Evolutionary conservation across 768 basidiomycete species (phyloP).

Genomic region (Leucogyrophana mollusca): DNA sequence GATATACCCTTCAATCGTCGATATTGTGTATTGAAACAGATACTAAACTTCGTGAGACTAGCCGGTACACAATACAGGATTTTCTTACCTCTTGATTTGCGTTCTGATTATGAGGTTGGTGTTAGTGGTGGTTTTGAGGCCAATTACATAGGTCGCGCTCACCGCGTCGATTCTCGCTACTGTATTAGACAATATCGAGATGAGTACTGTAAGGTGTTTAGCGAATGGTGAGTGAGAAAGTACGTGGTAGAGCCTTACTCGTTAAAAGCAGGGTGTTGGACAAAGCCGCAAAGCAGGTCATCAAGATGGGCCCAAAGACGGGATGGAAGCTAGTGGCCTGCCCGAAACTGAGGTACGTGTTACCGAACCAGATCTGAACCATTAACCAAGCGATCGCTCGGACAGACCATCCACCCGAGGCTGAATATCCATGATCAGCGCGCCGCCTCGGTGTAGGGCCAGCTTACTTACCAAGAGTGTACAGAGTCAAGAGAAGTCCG

Average conservation of each 20-base stretch:
- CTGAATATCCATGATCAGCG: conserved; percentile 23
- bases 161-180: conserved; percentile 74
- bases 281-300: conserved; percentile 77
- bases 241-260: conserved; percentile 44
- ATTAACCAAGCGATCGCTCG: conserved; percentile 77
- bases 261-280: conserved; percentile 79
- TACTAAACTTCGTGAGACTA: conserved; percentile 46
- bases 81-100: conserved; percentile 54
- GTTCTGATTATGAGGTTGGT: conserved; percentile 36
- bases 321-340: conserved; percentile 63
- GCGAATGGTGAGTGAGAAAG: conserved; percentile 3
- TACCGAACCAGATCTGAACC: conserved; percentile 87
- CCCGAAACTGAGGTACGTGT: conserved; percentile 59
- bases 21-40: conserved; percentile 82
- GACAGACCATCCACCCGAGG: conserved; percentile 23
- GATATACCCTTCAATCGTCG: conserved; percentile 82
- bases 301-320: conserved; percentile 73
- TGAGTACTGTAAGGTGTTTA: conserved; percentile 47
- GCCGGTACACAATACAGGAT: background rate
- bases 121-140: background rate
- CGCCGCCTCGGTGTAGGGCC: conserved; percentile 14
- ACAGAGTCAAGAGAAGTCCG: conserved; percentile 61
- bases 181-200: conserved; percentile 89
- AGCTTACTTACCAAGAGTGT: conserved; percentile 41
- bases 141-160: conserved; percentile 11